Evolutionary conservation across 805 yeast genomes (phyloP).

Genomic region (Huiozyma sinensis): DNA sequence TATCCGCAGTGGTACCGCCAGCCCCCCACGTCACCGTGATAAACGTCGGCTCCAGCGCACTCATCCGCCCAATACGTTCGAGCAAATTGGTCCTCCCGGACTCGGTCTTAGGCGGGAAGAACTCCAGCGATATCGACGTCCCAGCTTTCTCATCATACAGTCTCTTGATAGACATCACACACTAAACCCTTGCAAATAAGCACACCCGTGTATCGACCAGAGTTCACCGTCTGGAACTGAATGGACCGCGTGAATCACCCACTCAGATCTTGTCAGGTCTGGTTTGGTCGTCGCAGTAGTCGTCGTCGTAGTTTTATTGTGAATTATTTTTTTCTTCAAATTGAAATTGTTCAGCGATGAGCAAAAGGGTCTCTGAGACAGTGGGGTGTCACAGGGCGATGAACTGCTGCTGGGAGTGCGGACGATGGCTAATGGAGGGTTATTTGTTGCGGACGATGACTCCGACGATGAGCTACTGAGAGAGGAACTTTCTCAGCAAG

Average conservation of each 20-base stretch:
- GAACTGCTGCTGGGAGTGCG: conserved; percentile 9
- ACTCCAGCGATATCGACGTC: conserved; percentile 77
- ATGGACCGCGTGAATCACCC: not conserved
- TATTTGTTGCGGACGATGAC: conserved; percentile 32
- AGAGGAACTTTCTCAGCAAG: conserved; percentile 19
- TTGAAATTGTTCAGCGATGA: not conserved
- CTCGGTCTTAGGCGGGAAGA: conserved; percentile 95
- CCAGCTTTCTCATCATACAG: conserved; percentile 39
- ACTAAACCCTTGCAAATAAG: too few species aligned
- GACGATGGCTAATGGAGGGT: not conserved
- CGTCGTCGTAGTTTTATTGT: not conserved
- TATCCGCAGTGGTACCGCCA: conserved; percentile 86
- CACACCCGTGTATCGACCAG: too few species aligned
- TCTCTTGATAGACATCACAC: conserved; percentile 30
- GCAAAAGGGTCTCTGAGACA: not conserved
- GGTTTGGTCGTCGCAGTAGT: not conserved
- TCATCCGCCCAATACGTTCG: conserved; percentile 82
- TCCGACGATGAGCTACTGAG: conserved; percentile 27
- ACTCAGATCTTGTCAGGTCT: not conserved
- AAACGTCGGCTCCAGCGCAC: conserved; percentile 77
- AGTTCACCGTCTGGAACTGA: not conserved
- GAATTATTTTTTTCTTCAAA: not conserved
- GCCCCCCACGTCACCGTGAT: conserved; percentile 98
- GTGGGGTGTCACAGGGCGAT: not conserved
- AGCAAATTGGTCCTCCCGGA: conserved; percentile 73